These are phyloP conservation scores for Dimocarpus longan DNA, from an alignment of 345 rosid genomes.

Conservation along the genomic window DNA sequence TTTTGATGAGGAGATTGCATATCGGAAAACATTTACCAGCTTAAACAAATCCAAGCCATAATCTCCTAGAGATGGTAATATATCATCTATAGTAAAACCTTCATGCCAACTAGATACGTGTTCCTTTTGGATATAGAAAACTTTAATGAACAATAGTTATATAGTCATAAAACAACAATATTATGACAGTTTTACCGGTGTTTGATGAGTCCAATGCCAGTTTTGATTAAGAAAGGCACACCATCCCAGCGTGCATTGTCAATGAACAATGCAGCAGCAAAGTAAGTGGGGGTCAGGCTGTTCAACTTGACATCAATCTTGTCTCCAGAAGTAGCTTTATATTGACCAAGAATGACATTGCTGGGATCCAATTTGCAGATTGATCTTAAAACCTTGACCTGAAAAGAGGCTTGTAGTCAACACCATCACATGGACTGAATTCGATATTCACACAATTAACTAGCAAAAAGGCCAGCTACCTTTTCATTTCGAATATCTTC, in stretches of 20 bases:
- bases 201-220: slow-evolving; percentile 74
- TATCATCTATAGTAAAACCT: too few species aligned
- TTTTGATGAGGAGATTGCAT: slow-evolving; percentile 7
- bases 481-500: slow-evolving; percentile 85
- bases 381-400: slow-evolving; percentile 79
- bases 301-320: slow-evolving; percentile 39
- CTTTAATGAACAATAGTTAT: background rate
- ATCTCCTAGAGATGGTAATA: background rate
- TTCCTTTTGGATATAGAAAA: background rate
- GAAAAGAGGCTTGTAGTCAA: slow-evolving; percentile 27
- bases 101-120: background rate
- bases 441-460: background rate
- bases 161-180: background rate
- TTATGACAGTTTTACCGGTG: slow-evolving; percentile 49
- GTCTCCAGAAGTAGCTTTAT: slow-evolving; percentile 49
- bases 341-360: slow-evolving; percentile 77
- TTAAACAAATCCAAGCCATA: background rate
- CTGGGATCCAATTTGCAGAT: slow-evolving; percentile 52
- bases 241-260: slow-evolving; percentile 92
- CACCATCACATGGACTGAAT: background rate
- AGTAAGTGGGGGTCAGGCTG: slow-evolving; percentile 58
- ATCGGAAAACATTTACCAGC: background rate
- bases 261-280: slow-evolving; percentile 71
- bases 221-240: slow-evolving; percentile 69
- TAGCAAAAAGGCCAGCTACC: slow-evolving; percentile 34